Conservation (phyloP, 129 eudicot species). For the Erigeron canadensis region DNA sequence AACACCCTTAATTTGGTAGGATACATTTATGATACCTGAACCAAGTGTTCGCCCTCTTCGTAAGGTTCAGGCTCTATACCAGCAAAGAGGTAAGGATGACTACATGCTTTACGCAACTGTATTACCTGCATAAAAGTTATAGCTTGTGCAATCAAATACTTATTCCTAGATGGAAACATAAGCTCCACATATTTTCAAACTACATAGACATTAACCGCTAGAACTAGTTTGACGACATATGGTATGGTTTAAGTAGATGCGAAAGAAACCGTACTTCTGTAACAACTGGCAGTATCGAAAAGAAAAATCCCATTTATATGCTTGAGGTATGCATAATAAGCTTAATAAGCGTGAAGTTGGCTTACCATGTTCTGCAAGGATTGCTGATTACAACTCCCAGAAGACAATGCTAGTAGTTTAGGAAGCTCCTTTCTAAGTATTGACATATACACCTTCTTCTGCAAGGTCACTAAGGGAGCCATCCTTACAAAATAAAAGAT, state of each 20-base stretch:
- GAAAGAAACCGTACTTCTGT: neutral
- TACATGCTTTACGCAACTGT: slow-evolving; percentile 94
- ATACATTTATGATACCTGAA: slow-evolving; percentile 56
- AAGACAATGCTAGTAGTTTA: slow-evolving; percentile 75
- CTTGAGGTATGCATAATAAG: slow-evolving; percentile 5
- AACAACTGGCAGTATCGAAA: neutral
- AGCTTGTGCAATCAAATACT: slow-evolving; percentile 3
- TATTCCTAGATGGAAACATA: slow-evolving; percentile 6
- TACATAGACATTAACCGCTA: neutral
- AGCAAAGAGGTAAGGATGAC: slow-evolving; percentile 98
- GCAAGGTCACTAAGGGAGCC: slow-evolving; percentile 73
- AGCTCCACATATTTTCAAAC: neutral
- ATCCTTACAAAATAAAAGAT: slow-evolving; percentile 48
- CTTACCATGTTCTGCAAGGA: slow-evolving; percentile 89
- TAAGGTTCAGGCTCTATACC: slow-evolving; percentile 99
- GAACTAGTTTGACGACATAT: neutral
- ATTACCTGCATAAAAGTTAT: slow-evolving; percentile 59
- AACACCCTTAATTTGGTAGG: slow-evolving; percentile 15
- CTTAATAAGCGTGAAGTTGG: slow-evolving; percentile 16
- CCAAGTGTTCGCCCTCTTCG: slow-evolving; percentile 97
- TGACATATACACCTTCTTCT: slow-evolving; percentile 86
- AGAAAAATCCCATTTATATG: neutral
- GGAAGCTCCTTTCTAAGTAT: slow-evolving; percentile 88
- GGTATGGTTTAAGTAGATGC: neutral
- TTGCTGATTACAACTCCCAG: slow-evolving; percentile 67